These are phyloP conservation scores for Pugionium cornutum DNA, from an alignment of 345 rosid species.

Conservation along the genomic window DNA sequence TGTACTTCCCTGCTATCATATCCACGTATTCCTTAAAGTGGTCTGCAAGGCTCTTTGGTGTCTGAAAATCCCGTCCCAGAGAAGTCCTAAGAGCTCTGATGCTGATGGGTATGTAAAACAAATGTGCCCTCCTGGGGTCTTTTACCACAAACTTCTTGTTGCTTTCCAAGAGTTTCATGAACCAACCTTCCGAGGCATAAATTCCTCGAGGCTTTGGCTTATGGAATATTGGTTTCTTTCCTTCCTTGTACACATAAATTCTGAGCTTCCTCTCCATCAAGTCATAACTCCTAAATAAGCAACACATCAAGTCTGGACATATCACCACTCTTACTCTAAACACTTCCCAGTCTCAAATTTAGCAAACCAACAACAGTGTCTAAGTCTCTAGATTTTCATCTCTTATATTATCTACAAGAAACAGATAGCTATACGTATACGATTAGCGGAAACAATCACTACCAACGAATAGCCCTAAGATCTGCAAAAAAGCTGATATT, in stretches of 20 bases:
- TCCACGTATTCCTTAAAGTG: slow-evolving; percentile 57
- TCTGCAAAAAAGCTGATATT: not conserved
- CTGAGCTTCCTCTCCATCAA: slow-evolving; percentile 74
- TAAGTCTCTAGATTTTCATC: not conserved
- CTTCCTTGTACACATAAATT: slow-evolving; percentile 82
- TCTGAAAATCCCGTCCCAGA: slow-evolving; percentile 44
- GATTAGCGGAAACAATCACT: too few relatives aligned
- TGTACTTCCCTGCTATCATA: slow-evolving; percentile 57
- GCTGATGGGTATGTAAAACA: slow-evolving; percentile 85
- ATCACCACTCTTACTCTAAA: slow-evolving; percentile 18
- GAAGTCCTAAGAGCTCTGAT: slow-evolving; percentile 52
- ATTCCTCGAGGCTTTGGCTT: slow-evolving; percentile 69
- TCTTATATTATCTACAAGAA: not conserved
- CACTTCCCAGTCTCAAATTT: slow-evolving; percentile 8
- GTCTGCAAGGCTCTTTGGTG: slow-evolving; percentile 46
- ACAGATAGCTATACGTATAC: too few relatives aligned
- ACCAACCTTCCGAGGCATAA: slow-evolving; percentile 95
- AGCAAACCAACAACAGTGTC: slow-evolving; percentile 2
- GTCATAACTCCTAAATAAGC: slow-evolving; percentile 64
- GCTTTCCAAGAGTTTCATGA: slow-evolving; percentile 82
- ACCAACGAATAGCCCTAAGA: not conserved
- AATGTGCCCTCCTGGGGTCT: slow-evolving; percentile 81
- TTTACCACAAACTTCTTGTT: slow-evolving; percentile 68
- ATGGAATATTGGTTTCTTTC: slow-evolving; percentile 79
- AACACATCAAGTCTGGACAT: slow-evolving; percentile 15